Conservation (phyloP, 176 grass and related monocot genomes). For the Carex littledalei region DNA sequence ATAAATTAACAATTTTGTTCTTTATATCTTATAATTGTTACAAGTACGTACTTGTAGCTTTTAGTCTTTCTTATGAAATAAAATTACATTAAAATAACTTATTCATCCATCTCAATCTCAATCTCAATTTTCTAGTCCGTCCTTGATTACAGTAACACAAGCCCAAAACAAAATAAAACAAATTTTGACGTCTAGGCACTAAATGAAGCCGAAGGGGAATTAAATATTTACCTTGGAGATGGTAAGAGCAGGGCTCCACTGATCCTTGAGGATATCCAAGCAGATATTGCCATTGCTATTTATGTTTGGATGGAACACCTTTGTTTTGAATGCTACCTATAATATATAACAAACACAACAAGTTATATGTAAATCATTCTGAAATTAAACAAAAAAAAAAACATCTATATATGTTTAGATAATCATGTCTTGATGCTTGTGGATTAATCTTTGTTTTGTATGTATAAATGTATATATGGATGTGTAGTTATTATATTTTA, state of each 20-base stretch:
- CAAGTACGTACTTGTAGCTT: too few species aligned
- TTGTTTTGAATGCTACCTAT: constrained; percentile 73
- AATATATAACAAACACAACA: neutral
- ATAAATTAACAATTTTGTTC: too few species aligned
- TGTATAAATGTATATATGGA: neutral
- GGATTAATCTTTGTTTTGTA: neutral
- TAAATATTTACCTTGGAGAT: constrained; percentile 44
- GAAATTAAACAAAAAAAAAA: neutral
- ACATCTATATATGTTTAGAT: neutral
- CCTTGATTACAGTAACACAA: neutral
- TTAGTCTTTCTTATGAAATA: too few species aligned
- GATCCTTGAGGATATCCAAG: constrained; percentile 87
- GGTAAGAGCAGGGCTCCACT: constrained; percentile 80
- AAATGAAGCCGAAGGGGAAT: neutral
- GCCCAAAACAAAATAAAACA: neutral
- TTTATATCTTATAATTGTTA: too few species aligned
- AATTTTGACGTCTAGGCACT: neutral
- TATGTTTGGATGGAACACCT: constrained; percentile 81
- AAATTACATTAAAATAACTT: too few species aligned
- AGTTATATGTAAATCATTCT: neutral
- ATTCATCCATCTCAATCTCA: too few species aligned
- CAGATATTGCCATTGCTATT: constrained; percentile 90
- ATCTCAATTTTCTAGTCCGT: too few species aligned
- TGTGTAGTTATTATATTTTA: neutral
- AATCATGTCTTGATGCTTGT: neutral